A percentile compares a stretch with the other conserved stretches of the same genome.
Evolutionary conservation across 345 rosid genomes (phyloP).

Genomic region (Eucalyptus grandis): DNA sequence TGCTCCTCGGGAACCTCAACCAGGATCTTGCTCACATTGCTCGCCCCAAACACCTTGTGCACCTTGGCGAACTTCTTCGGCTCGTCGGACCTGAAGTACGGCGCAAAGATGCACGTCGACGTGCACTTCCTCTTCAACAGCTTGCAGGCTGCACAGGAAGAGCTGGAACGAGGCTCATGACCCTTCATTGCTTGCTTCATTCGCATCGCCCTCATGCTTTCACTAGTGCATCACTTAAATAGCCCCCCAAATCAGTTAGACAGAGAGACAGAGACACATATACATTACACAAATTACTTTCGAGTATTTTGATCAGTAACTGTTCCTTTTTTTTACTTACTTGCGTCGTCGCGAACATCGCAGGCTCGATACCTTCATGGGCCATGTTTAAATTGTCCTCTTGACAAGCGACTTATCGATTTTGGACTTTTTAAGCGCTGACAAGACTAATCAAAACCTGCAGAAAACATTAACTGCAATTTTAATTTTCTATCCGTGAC

Average conservation of each 20-base stretch:
- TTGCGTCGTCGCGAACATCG: not conserved
- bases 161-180: slow-evolving; percentile 68
- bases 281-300: not conserved
- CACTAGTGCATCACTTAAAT: not conserved
- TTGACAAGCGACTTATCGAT: not conserved
- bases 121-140: slow-evolving; percentile 69
- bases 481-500: not conserved
- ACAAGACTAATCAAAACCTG: not conserved
- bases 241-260: not conserved
- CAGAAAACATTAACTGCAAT: not conserved
- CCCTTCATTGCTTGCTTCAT: not conserved
- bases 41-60: slow-evolving; percentile 92
- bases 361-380: not conserved
- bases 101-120: slow-evolving; percentile 77
- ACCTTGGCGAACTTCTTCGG: slow-evolving; percentile 65
- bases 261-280: not conserved
- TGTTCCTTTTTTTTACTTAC: not conserved
- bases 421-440: not conserved
- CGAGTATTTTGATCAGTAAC: not conserved
- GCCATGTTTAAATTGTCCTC: not conserved
- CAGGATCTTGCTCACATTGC: slow-evolving; percentile 92
- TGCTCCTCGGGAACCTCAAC: slow-evolving; percentile 78
- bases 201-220: not conserved
- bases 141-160: slow-evolving; percentile 97
- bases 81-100: slow-evolving; percentile 69